Evolutionary conservation across 345 rosid genomes (phyloP).

Genomic region (Populus deltoides): DNA sequence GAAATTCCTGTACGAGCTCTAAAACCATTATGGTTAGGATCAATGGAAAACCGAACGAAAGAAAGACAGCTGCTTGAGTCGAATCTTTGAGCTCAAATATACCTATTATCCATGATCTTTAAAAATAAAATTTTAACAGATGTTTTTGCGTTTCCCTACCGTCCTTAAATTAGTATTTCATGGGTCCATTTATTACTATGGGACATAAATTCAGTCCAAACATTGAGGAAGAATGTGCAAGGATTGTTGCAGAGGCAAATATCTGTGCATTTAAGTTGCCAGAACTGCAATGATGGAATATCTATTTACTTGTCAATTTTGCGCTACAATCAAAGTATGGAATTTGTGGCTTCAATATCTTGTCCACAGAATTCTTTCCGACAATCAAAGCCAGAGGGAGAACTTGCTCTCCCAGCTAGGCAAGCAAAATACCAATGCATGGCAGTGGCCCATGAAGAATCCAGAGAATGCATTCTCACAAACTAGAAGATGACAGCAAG

Average conservation of each 20-base stretch:
- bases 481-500: not conserved
- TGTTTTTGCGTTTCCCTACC: not conserved
- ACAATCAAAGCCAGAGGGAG: not conserved
- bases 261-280: slow-evolving; percentile 1
- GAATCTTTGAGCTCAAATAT: too few relatives aligned
- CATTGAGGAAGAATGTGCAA: not conserved
- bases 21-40: too few relatives aligned
- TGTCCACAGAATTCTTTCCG: not conserved
- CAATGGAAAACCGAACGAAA: not conserved
- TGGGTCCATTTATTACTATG: not conserved
- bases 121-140: not conserved
- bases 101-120: not conserved
- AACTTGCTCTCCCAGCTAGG: not conserved
- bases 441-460: not conserved
- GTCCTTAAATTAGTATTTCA: not conserved
- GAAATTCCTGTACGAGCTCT: too few relatives aligned
- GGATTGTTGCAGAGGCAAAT: slow-evolving; percentile 12
- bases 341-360: not conserved
- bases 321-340: not conserved
- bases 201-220: not conserved
- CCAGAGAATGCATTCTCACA: not conserved
- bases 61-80: not conserved
- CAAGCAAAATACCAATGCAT: not conserved
- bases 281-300: not conserved
- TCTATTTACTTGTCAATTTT: not conserved